Evolutionary conservation across 176 grass and related monocot species (phyloP).

Genomic region (Paspalum vaginatum): DNA sequence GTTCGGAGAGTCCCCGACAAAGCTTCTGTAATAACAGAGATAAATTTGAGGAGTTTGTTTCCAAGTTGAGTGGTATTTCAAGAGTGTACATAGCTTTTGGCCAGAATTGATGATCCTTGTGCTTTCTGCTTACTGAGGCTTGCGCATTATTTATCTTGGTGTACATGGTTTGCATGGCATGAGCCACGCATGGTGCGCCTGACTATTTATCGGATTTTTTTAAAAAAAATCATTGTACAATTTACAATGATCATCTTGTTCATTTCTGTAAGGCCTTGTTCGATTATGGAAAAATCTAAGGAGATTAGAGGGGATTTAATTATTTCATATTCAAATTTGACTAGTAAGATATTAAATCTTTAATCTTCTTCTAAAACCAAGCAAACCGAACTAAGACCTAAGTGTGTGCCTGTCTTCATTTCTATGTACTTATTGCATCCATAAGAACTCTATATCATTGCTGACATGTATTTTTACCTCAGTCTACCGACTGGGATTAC

Average conservation of each 20-base stretch:
- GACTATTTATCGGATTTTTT: conserved; percentile 41
- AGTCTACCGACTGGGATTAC: background rate
- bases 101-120: conserved; percentile 18
- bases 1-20: conserved; percentile 50
- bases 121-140: conserved; percentile 31
- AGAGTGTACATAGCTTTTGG: conserved; percentile 44
- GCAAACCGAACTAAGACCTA: too few species aligned
- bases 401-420: too few species aligned
- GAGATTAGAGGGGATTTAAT: too few species aligned
- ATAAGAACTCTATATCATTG: background rate
- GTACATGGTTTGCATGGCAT: conserved; percentile 42
- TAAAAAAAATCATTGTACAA: conserved; percentile 20
- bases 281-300: too few species aligned
- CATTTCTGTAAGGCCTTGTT: conserved; percentile 11
- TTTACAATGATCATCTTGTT: conserved; percentile 1
- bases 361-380: too few species aligned
- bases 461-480: background rate
- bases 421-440: background rate
- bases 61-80: background rate
- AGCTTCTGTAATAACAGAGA: conserved; percentile 31
- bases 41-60: conserved; percentile 4
- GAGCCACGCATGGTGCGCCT: conserved; percentile 6
- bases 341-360: too few species aligned
- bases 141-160: conserved; percentile 34
- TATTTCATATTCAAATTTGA: too few species aligned